These are phyloP conservation scores for Dunaliella primolecta DNA, from an alignment of 139 green algal genomes.

Conservation along the genomic window DNA sequence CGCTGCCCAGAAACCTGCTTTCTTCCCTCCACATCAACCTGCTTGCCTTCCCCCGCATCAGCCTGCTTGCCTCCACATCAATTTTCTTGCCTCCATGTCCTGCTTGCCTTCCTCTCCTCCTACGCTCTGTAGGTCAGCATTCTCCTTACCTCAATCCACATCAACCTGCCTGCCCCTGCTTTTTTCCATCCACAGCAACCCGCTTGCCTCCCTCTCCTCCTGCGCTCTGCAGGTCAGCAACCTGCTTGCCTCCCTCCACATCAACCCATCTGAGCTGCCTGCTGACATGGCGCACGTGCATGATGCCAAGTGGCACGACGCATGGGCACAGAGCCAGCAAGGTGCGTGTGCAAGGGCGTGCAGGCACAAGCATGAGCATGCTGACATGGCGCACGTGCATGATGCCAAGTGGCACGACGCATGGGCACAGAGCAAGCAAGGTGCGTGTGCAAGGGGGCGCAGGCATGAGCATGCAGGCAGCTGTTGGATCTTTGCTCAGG, in stretches of 20 bases:
- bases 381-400: slow-evolving; percentile 33
- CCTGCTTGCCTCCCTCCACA: slow-evolving; percentile 69
- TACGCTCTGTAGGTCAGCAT: no score
- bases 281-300: slow-evolving; percentile 35
- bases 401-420: slow-evolving; percentile 26
- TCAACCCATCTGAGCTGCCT: slow-evolving; percentile 62
- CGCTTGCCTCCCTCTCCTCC: not conserved
- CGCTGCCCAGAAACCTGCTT: no score
- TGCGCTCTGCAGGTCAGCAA: slow-evolving; percentile 49
- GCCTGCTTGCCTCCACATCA: no score
- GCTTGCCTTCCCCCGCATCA: no score
- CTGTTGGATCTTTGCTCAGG: no score
- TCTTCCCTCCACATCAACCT: no score
- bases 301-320: slow-evolving; percentile 25
- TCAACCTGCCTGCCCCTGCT: no score
- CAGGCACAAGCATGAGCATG: slow-evolving; percentile 3
- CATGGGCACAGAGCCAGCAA: slow-evolving; percentile 34
- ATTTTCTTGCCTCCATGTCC: no score
- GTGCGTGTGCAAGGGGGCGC: not conserved
- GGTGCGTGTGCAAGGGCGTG: not conserved
- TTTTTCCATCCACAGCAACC: no score
- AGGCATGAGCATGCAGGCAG: no score
- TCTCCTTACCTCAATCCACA: no score
- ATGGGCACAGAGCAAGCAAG: slow-evolving; percentile 33
- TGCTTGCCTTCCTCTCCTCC: no score